Evolutionary conservation across 345 rosid genomes (phyloP).

Genomic region (Crucihimalaya himalaica): DNA sequence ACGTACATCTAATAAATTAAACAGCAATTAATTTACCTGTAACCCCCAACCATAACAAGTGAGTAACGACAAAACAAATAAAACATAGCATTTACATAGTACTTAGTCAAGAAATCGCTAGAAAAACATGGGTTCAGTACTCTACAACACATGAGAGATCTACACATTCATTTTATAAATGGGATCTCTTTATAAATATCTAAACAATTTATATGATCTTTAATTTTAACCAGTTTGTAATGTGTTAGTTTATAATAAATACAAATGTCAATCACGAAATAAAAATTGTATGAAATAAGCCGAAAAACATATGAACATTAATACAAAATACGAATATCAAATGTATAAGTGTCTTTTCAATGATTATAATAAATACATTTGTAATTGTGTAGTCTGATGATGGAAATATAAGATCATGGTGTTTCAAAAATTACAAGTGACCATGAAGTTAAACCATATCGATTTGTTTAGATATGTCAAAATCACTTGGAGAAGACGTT

Average conservation of each 20-base stretch:
- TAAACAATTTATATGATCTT: no score
- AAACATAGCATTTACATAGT: neutral
- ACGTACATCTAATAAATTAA: neutral
- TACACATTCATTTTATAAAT: no score
- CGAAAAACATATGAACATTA: neutral
- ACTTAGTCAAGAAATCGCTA: neutral
- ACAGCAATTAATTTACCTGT: neutral
- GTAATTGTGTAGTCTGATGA: neutral
- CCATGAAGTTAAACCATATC: neutral
- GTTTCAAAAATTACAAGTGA: neutral
- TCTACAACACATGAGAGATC: no score
- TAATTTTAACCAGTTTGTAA: no score
- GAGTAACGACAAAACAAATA: neutral
- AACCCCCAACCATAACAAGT: no score
- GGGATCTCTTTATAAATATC: no score
- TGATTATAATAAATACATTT: neutral
- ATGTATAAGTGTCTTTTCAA: neutral
- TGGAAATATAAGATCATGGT: neutral
- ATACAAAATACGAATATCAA: neutral
- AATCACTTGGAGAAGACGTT: constrained; percentile 31
- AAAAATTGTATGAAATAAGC: neutral
- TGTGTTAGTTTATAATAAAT: neutral
- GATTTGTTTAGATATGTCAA: neutral
- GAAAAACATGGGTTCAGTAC: neutral
- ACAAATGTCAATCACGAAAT: neutral